These are phyloP conservation scores for Alternaria alternata DNA, from an alignment of 2,329 filamentous ascomycete species.

Conservation along the genomic window DNA sequence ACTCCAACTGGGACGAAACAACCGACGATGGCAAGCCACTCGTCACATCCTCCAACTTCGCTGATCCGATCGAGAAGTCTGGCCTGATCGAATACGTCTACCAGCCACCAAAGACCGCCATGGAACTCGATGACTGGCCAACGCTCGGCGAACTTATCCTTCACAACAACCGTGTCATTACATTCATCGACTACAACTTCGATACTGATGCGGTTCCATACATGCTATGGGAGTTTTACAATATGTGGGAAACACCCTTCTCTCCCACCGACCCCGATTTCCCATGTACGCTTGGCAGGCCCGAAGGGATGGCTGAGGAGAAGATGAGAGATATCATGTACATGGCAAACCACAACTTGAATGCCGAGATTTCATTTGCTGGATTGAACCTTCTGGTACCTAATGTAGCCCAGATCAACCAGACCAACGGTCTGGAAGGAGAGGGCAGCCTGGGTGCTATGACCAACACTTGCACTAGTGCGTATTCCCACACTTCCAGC, in stretches of 20 bases:
- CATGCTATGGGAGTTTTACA: constrained; percentile 86
- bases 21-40: constrained; percentile 55
- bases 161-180: constrained; percentile 47
- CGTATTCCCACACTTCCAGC: constrained; percentile 16
- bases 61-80: constrained; percentile 72
- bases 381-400: constrained; percentile 46
- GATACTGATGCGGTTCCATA: constrained; percentile 82
- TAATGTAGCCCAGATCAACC: constrained; percentile 45
- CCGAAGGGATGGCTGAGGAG: constrained; percentile 67
- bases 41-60: constrained; percentile 70
- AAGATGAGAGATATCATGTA: constrained; percentile 71
- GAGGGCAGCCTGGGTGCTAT: constrained; percentile 46
- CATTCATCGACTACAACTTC: constrained; percentile 60
- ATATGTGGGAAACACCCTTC: constrained; percentile 93
- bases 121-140: constrained; percentile 83
- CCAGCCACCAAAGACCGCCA: constrained; percentile 75
- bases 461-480: constrained; percentile 45
- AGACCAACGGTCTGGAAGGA: constrained; percentile 47
- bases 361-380: constrained; percentile 67
- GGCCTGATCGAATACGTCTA: constrained; percentile 80
- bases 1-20: constrained; percentile 62
- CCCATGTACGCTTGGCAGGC: constrained; percentile 80
- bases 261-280: constrained; percentile 74
- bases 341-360: constrained; percentile 92
- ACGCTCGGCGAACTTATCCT: constrained; percentile 71